Evolutionary conservation across 2,329 filamentous ascomycete genomes (phyloP).

Genomic region (Fusarium algeriense): DNA sequence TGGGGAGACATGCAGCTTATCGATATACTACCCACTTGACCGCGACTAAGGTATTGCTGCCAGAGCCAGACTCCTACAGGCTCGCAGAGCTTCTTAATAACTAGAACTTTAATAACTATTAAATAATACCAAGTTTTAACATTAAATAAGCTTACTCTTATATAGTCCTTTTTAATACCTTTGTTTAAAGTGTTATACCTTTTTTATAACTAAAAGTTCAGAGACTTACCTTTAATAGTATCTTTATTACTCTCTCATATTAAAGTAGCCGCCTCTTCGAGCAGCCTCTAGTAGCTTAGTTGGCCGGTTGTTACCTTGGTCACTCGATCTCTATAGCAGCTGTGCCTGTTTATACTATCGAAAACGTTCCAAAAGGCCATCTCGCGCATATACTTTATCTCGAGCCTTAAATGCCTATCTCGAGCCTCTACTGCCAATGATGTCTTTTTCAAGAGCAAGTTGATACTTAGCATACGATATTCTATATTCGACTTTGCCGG

Average conservation of each 20-base stretch:
- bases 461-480: not conserved
- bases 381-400: not conserved
- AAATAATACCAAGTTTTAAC: too few species aligned
- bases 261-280: not conserved
- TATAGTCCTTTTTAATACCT: too few species aligned
- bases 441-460: constrained; percentile 5
- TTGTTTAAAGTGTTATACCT: too few species aligned
- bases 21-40: too few species aligned
- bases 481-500: not conserved
- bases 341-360: not conserved
- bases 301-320: not conserved
- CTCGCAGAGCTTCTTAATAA: too few species aligned
- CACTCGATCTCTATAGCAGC: not conserved
- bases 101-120: too few species aligned
- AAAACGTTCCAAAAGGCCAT: not conserved
- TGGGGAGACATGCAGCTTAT: too few species aligned
- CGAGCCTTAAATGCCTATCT: not conserved
- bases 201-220: too few species aligned
- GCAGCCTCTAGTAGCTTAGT: not conserved
- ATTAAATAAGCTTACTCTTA: too few species aligned
- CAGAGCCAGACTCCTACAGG: too few species aligned
- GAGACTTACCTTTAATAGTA: too few species aligned
- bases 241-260: not conserved
- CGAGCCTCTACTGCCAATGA: not conserved
- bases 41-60: too few species aligned